Evolutionary conservation across 2,329 filamentous ascomycete genomes (phyloP), one percentile per base, ranked within the genome.

Genomic region (Hypoxylon sp.): DNA sequence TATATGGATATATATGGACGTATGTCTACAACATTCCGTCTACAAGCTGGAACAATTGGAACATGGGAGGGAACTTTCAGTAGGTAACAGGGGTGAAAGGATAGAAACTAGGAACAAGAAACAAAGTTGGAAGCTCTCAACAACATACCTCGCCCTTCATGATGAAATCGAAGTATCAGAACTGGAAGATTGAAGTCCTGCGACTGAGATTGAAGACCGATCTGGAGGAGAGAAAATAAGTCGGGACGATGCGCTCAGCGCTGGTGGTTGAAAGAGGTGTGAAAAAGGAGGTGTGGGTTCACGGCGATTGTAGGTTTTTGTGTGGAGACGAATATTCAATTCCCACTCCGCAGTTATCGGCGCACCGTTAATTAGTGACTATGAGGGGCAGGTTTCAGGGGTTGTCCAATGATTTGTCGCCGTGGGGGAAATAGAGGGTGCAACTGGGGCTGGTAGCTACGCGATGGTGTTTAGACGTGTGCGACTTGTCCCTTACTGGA

Each of bases 131-230:
- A 11, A 58, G 61, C 50, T 62, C 17, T 50, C 11, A 56, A 54
- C 35, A 46, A 81, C 85, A 79, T 79, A 87, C 85, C 83, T 87
- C 85, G 81, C 85, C 85, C 83, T 86, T 87, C 85, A 87, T 87
- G 76, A 71, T 86, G 79, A 72, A 72, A 58, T 65, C 13, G 64
- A 70, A 63, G 58, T 70, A 56, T 71, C 44, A 62, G 29, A 57
- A 63, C 55, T 66, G 35, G 47, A 54, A 55, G 50, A 47, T 52
- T 53, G 46, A 42, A 65, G 68, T 65, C 62, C 66, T 55, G 70
- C 61, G 65, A 70, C 67, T 53, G 60, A 29, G 47, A 67, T 62
- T 65, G 60, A 31, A 56, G 56, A 63, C 69, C 54, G 47, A 70
- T 63, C 69, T 65, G 10, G 56, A 63, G 52, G 66, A 69, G 57